Conservation (phyloP, 305 asterid species). For the Withania somnifera region DNA sequence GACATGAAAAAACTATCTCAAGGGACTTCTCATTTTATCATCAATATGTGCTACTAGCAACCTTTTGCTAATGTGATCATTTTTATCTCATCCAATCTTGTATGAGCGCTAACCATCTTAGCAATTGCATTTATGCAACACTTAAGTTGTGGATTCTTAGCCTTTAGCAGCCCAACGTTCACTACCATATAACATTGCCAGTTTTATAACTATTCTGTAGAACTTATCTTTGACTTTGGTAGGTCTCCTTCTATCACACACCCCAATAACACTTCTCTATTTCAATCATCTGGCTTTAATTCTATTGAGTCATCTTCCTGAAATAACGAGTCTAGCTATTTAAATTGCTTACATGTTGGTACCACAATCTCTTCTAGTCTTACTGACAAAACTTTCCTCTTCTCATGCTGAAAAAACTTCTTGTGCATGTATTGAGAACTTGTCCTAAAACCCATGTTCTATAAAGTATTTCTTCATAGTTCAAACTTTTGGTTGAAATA, state of each 20-base stretch:
- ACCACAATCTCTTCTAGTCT: neutral
- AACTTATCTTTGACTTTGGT: neutral
- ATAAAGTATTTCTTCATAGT: neutral
- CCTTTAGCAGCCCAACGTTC: neutral
- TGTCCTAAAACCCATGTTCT: neutral
- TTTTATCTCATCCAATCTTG: neutral
- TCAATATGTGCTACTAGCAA: neutral
- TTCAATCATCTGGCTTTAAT: neutral
- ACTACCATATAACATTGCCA: neutral
- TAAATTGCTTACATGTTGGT: neutral
- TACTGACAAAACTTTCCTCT: neutral
- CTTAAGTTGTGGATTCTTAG: neutral
- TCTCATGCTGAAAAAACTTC: neutral
- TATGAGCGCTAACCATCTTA: neutral
- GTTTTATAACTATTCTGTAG: neutral
- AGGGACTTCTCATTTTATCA: neutral
- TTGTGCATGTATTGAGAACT: neutral
- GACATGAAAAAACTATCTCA: neutral
- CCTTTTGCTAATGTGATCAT: neutral
- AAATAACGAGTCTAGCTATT: neutral
- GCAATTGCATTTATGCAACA: neutral
- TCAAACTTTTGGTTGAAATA: neutral
- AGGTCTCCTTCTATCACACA: neutral
- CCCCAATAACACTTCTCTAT: neutral
- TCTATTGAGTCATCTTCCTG: neutral